phyloP scores from a whole-genome alignment of 192 early-diverging fungal species.

The Phlyctochytrium planicorne region DNA sequence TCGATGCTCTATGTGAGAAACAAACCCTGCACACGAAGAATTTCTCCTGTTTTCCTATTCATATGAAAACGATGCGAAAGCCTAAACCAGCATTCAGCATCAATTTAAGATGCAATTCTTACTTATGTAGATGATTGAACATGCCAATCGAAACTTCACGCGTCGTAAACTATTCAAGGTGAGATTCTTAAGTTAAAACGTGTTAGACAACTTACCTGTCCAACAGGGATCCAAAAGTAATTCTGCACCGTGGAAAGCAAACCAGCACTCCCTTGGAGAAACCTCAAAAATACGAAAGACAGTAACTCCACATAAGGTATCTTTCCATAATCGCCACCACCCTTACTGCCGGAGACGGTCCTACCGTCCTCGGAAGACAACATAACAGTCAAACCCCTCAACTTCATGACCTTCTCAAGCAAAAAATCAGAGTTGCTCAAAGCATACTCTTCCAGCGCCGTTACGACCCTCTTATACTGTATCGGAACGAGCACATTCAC shows the following conservation, averaged over 20 bases:
- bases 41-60: slow-evolving; percentile 68
- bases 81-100: too few species aligned
- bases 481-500: slow-evolving; percentile 84
- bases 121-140: slow-evolving; percentile 89
- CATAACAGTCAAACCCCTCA: slow-evolving; percentile 33
- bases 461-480: slow-evolving; percentile 82
- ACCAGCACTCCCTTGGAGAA: slow-evolving; percentile 74
- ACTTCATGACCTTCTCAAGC: too few species aligned
- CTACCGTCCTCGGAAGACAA: slow-evolving; percentile 1
- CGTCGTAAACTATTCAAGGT: slow-evolving; percentile 87
- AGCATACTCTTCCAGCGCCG: too few species aligned
- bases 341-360: not conserved
- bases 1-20: too few species aligned
- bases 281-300: slow-evolving; percentile 61
- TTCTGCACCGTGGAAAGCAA: slow-evolving; percentile 75
- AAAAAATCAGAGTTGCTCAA: too few species aligned
- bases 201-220: slow-evolving; percentile 20
- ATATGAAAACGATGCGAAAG: slow-evolving; percentile 91
- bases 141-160: slow-evolving; percentile 87
- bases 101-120: too few species aligned
- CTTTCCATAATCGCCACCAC: slow-evolving; percentile 13
- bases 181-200: too few species aligned
- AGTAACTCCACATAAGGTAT: slow-evolving; percentile 61
- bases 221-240: slow-evolving; percentile 90
- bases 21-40: slow-evolving; percentile 68